Evolutionary conservation across 768 basidiomycete genomes (phyloP), one percentile per base, ranked within the genome.

Genomic region (Termitomyces eurrhizus): DNA sequence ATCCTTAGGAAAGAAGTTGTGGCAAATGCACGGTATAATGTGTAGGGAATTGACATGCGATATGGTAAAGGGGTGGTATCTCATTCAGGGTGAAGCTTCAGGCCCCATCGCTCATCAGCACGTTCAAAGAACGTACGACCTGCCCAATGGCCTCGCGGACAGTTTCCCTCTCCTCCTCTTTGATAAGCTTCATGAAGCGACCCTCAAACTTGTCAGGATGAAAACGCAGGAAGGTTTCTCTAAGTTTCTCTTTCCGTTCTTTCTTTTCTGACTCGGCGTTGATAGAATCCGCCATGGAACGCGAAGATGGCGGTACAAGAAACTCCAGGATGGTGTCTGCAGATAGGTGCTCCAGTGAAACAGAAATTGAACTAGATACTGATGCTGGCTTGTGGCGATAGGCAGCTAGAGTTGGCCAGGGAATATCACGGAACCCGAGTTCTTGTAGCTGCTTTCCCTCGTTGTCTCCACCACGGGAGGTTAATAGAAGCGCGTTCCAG

Each of bases 131-230:
- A 60, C 89, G 76, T 12, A 79, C 86, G 6, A 92, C 84, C 37
- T 81, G 79, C 6, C 84, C 87, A 21, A 87, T 84, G 0, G 78
- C 87, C 63, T 88, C 84, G 54, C 74, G 74, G 3, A 89, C 86
- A 16, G 63, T 68, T 46, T 78, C 79, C 66, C 67, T 70, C 26
- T 92, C 87, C 13, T 65, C 66, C 36, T 75, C 73, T 46, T 64
- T 66, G 7, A 90, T 77, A 5, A 77, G 75, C 52, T 69, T 69
- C 80, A 90, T 83, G 52, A 91, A 73, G 37, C 90, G 79, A 21
- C 90, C 88, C 69, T 92, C 88, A 57, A 91, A 91, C 69, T 92
- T 92, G 71, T 92, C 90, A 2, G 90, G 90, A 68, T 92, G 90
- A 69, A 88, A 92, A 21, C 89, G 85, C 29, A 90, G 70, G 66